Evolutionary conservation across 2,329 filamentous ascomycete genomes (phyloP), one percentile per base, ranked within the genome.

Genomic region (Cordyceps cateniannulata): DNA sequence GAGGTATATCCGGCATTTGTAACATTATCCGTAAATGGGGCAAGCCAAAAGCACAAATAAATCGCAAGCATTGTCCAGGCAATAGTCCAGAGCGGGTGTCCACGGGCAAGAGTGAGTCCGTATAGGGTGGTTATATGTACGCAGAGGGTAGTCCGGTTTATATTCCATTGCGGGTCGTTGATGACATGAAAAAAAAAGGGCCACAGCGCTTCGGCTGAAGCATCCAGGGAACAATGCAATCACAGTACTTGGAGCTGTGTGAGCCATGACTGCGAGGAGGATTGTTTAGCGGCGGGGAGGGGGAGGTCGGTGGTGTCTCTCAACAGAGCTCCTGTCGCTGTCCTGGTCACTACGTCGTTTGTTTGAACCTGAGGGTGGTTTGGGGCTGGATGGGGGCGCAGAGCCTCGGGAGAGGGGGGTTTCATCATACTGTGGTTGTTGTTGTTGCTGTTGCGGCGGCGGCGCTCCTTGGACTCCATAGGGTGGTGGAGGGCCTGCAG

Each of bases 351-450:
- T 75, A 70, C 75, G 75, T 67, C 75, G 75, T 64, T 65, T 70
- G 68, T 65, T 72, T 66, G 70, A 71, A 69, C 69, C 71, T 64
- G 69, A 69, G 62, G 74, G 66, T 65, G 73, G 72, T 69, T 75
- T 76, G 68, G 74, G 69, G 66, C 71, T 72, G 64, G 75, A 68
- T 65, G 74, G 72, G 55, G 74, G 68, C 27, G 71, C 71, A 12
- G 75, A 70, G 60, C 69, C 67, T 54, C 76, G 72, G 65, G 72
- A 65, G 63, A 72, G 73, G 65, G 77, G 76, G 69, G 75, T 67
- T 65, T 75, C 74, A 64, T 81, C 80, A 79, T 81, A 84, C 75
- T 81, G 79, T 73, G 54, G 61, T 27, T 49, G 79, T 73, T 59
- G 61, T 27, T 49, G 55, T 45, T 54, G 55, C 24, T 45, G 60